A percentile compares a stretch with the other conserved stretches of the same genome.
Evolutionary conservation across 768 basidiomycete genomes (phyloP).

Genomic region (Termitomyces sp.): DNA sequence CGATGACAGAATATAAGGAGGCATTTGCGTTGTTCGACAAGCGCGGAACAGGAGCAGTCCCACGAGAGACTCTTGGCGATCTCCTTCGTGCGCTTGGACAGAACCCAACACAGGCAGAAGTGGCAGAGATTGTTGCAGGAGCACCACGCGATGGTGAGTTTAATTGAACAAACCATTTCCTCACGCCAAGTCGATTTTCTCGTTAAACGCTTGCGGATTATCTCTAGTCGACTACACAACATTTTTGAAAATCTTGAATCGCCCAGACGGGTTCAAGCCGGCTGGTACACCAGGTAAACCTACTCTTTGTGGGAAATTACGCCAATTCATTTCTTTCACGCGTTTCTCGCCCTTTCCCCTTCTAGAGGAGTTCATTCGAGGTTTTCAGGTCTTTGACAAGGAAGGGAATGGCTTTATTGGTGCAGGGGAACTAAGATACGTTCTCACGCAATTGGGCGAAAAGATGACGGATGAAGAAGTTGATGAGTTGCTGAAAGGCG

Average conservation of each 20-base stretch:
- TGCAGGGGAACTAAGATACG: conserved; percentile 88
- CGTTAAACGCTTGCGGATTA: neutral
- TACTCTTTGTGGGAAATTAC: neutral
- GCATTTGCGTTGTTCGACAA: conserved; percentile 99
- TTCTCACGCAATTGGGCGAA: conserved; percentile 94
- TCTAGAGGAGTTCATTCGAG: conserved; percentile 96
- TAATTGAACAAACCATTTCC: neutral
- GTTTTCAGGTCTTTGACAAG: conserved; percentile 99
- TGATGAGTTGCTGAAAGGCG: conserved; percentile 94
- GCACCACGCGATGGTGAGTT: conserved; percentile 72
- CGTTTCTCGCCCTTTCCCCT: neutral
- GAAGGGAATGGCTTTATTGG: conserved; percentile 91
- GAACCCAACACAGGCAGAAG: conserved; percentile 99
- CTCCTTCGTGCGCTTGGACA: conserved; percentile 91
- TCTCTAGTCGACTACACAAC: conserved; percentile 83
- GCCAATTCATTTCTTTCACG: conserved; percentile 1
- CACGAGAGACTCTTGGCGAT: conserved; percentile 85
- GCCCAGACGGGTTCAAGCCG: conserved; percentile 95
- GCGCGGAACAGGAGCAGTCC: conserved; percentile 86
- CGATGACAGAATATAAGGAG: conserved; percentile 82
- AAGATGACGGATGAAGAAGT: conserved; percentile 99
- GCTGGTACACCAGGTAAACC: conserved; percentile 33
- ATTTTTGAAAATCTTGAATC: conserved; percentile 87
- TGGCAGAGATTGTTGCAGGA: conserved; percentile 67
- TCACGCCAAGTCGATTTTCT: neutral